These are phyloP conservation scores for Candida methanosorbosa DNA, from an alignment of 805 yeast species.

Conservation along the genomic window DNA sequence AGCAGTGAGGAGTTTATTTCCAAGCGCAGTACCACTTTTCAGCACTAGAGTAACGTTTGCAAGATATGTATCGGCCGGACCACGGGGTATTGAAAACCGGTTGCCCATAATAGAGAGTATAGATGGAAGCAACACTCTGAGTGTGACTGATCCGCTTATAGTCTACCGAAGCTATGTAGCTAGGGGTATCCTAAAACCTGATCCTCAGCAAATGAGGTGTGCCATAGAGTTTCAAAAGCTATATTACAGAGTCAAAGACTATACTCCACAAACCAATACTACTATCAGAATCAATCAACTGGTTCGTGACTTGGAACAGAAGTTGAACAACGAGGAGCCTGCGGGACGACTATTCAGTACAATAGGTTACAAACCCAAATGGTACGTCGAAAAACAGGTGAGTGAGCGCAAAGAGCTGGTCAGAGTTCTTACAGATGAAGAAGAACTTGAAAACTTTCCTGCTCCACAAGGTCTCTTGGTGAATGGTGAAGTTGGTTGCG, in stretches of 20 bases:
- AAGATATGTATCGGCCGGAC: conserved; percentile 8
- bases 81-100: conserved; percentile 15
- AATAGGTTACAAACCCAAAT: conserved; percentile 21
- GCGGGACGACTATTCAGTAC: conserved; percentile 18
- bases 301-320: conserved; percentile 25
- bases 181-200: conserved; percentile 43
- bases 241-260: conserved; percentile 49
- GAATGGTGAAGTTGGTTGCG: conserved; percentile 67
- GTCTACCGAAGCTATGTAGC: conserved; percentile 46
- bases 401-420: conserved; percentile 30
- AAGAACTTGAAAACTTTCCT: conserved; percentile 45
- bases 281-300: conserved; percentile 32
- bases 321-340: conserved; percentile 8
- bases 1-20: no score
- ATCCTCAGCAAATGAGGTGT: conserved; percentile 52
- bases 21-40: no score
- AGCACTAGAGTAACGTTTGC: background rate
- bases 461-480: conserved; percentile 59
- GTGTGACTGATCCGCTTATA: conserved; percentile 51
- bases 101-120: conserved; percentile 9
- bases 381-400: conserved; percentile 9
- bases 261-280: conserved; percentile 43
- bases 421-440: conserved; percentile 48
- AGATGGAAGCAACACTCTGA: background rate
- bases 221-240: conserved; percentile 56